Evolutionary conservation across 1,139 yeast species (phyloP).

Genomic region (Diutina sp.): DNA sequence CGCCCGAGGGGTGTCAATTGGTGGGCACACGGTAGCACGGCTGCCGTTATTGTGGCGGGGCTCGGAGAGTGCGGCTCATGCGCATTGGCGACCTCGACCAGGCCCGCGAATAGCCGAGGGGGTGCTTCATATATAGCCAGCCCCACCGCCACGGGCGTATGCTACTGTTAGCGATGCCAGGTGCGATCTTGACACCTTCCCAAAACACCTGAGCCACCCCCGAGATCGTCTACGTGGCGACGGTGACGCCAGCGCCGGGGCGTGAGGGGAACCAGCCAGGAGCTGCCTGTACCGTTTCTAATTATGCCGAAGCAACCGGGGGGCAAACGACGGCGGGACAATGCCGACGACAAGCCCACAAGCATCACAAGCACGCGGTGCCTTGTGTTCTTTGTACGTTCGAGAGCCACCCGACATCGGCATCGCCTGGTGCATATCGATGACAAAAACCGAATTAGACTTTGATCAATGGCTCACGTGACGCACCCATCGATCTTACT

Average conservation of each 20-base stretch:
- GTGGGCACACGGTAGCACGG: neutral
- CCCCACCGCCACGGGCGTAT: neutral
- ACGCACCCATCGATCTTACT: neutral
- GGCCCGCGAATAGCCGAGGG: neutral
- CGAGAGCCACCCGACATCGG: neutral
- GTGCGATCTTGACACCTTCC: neutral
- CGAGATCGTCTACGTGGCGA: neutral
- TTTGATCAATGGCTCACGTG: neutral
- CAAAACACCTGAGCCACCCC: neutral
- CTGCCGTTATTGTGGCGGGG: neutral
- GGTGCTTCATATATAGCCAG: neutral
- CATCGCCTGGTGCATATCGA: neutral
- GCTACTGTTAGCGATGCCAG: too few species aligned
- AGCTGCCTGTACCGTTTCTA: too few species aligned
- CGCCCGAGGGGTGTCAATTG: neutral
- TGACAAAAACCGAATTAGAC: neutral
- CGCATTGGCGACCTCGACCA: neutral
- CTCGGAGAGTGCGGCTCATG: conserved; percentile 2
- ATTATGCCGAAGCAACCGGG: neutral
- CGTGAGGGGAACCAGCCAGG: too few species aligned
- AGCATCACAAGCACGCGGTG: neutral
- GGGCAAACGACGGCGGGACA: neutral
- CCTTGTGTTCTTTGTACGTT: neutral
- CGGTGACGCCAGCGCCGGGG: too few species aligned
- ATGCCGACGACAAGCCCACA: neutral